Conservation (phyloP, 2,329 filamentous ascomycete genomes). For the Neophaeococcomyces mojaviensis region DNA sequence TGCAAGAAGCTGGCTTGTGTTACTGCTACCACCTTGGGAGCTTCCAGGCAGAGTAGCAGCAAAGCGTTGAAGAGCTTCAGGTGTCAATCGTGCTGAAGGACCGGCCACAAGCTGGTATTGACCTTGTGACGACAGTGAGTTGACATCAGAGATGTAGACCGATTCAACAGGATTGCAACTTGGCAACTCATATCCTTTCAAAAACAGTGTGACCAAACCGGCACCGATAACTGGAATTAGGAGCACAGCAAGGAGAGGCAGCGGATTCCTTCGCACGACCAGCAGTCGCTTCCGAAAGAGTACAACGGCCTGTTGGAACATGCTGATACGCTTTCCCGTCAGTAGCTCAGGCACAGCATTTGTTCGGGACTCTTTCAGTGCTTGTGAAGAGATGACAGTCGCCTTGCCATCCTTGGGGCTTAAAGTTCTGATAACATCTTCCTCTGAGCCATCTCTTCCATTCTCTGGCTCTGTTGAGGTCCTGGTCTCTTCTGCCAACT, state of each 20-base stretch:
- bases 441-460: not conserved
- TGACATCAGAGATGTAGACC: constrained; percentile 23
- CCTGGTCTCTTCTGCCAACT: constrained; percentile 71
- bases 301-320: constrained; percentile 62
- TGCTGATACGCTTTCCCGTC: constrained; percentile 62
- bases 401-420: constrained; percentile 6
- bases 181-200: constrained; percentile 49
- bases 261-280: constrained; percentile 68
- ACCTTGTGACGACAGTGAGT: constrained; percentile 26
- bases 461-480: not conserved
- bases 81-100: constrained; percentile 27
- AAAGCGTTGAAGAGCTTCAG: constrained; percentile 23
- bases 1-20: constrained; percentile 30
- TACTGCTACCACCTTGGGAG: constrained; percentile 25
- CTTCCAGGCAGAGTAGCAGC: constrained; percentile 22
- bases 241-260: constrained; percentile 68
- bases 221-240: constrained; percentile 72
- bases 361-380: not conserved
- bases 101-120: constrained; percentile 32
- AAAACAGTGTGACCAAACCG: constrained; percentile 68
- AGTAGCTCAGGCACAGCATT: constrained; percentile 41
- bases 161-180: constrained; percentile 47
- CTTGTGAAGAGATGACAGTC: constrained; percentile 12
- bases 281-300: constrained; percentile 71
- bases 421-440: constrained; percentile 16